Evolutionary conservation across 2,329 filamentous ascomycete genomes (phyloP), one percentile per base, ranked within the genome.

Genomic region (Botrytis tulipae): DNA sequence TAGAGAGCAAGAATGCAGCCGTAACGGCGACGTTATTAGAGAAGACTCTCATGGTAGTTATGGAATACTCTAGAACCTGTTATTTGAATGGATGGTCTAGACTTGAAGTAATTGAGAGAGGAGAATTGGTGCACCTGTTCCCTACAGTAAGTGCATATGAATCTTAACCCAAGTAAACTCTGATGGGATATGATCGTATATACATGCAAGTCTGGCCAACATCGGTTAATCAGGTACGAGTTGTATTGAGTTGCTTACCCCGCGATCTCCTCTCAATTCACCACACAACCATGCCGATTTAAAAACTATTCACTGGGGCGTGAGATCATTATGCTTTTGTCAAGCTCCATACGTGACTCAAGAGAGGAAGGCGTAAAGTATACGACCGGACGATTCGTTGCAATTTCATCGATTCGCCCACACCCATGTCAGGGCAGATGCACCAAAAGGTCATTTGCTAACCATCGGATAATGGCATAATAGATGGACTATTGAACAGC

Each of bases 281-380:
- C 51, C 29, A 35, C 48, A 72, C 60, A 57, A 66, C 10, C 44
- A 67, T 66, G 46, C 51, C 8, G 12, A n/a, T 57, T 40, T n/a
- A 51, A 32, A n/a, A n/a, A 51, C 14, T 16, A n/a, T 40, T 51
- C n/a, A 57, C n/a, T 66, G 60, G 70, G 48, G 70, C 70, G 61
- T 72, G 70, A 72, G 70, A 59, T 67, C n/a, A 67, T 59, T 48
- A 67, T 67, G 22, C 29, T 44, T 62, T 32, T 60, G 44, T 48
- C 0, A 20, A 70, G 4, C 40, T 25, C 60, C 20, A 61, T 7
- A 16, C 12, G 20, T 42, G 66, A 22, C 46, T 25, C 18, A 44
- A 69, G 44, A 18, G 35, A 59, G 66, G 48, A 69, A 69, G 37
- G 42, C 42, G 48, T 18, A 44, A 57, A 29, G 48, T 44, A 40